Conservation (phyloP, 177 flowering plant species). For the Vitis hybrid region DNA sequence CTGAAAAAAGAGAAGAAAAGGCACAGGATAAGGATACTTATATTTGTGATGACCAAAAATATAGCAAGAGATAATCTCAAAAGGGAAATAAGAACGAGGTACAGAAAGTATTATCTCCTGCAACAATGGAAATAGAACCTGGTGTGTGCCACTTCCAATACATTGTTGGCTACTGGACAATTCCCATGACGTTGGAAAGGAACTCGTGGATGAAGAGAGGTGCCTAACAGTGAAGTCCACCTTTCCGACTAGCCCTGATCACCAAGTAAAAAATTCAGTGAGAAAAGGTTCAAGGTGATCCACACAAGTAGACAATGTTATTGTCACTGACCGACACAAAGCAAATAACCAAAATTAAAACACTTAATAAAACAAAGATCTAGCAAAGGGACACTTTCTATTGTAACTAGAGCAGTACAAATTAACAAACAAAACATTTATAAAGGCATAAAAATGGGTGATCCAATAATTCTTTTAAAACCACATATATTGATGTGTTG, state of each 20-base stretch:
- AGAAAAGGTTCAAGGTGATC: not conserved
- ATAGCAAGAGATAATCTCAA: not conserved
- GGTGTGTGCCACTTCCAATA: slow-evolving; percentile 47
- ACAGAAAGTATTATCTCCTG: not conserved
- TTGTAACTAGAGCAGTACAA: too few species aligned
- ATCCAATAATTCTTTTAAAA: too few species aligned
- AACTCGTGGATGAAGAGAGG: slow-evolving; percentile 64
- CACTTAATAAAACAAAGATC: too few species aligned
- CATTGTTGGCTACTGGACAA: slow-evolving; percentile 68
- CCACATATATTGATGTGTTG: too few species aligned
- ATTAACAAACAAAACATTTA: too few species aligned
- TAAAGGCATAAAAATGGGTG: too few species aligned
- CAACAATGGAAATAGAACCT: slow-evolving; percentile 41
- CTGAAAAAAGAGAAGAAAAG: slow-evolving; percentile 31
- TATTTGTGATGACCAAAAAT: not conserved
- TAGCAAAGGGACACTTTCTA: too few species aligned
- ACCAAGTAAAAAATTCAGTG: slow-evolving; percentile 4
- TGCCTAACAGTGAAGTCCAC: slow-evolving; percentile 94
- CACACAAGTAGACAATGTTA: not conserved
- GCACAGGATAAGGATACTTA: not conserved
- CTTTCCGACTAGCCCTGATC: slow-evolving; percentile 76
- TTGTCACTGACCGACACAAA: too few species aligned
- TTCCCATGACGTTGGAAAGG: slow-evolving; percentile 65
- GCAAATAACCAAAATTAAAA: too few species aligned
- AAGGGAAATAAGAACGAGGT: slow-evolving; percentile 1